Evolutionary conservation across 148 eudicot species (phyloP).

Genomic region (Drosera capensis): DNA sequence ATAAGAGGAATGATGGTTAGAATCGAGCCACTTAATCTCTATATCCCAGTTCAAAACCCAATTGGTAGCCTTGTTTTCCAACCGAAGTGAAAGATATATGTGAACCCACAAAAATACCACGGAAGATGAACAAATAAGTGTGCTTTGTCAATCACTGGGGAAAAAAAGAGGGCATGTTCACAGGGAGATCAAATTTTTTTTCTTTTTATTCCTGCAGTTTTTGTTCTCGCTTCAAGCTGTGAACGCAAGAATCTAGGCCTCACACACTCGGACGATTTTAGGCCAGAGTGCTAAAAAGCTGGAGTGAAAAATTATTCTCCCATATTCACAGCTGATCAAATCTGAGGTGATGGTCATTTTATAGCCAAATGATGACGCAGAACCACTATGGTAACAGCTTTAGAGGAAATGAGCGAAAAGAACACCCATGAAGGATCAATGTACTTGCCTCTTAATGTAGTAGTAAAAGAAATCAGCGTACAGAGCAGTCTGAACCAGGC

Average conservation of each 20-base stretch:
- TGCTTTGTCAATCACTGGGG: no score
- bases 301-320: no score
- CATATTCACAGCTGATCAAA: no score
- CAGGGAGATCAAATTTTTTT: no score
- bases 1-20: background rate
- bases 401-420: background rate
- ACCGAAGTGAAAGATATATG: background rate
- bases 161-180: no score
- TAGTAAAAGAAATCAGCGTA: slow-evolving; percentile 42
- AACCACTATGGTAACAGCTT: background rate
- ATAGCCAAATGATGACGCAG: background rate
- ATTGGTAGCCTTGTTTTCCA: background rate
- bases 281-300: no score
- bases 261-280: no score
- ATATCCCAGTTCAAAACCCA: background rate
- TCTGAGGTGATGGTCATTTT: background rate
- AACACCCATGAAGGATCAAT: background rate
- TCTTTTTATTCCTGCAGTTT: no score
- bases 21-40: no score
- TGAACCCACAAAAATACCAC: no score
- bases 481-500: slow-evolving; percentile 39
- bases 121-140: background rate
- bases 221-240: no score
- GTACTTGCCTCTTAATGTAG: slow-evolving; percentile 24
- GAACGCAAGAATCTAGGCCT: no score